These are phyloP conservation scores for Echinosophora koreensis DNA, from an alignment of 306 rosid genomes.

Conservation along the genomic window DNA sequence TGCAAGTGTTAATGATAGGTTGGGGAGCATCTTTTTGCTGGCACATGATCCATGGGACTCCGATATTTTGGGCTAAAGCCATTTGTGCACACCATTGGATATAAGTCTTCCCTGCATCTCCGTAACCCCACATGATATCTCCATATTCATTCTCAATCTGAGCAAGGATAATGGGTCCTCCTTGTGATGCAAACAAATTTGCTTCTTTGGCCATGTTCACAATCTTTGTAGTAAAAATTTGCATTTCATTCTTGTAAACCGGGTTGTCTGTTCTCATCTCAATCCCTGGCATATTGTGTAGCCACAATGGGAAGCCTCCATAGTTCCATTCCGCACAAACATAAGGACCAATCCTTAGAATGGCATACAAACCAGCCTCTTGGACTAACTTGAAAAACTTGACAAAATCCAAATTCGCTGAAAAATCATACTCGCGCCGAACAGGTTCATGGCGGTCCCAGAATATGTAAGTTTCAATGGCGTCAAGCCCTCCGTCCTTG, in stretches of 20 bases:
- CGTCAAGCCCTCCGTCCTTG: too few relatives aligned
- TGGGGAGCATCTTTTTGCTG: too few relatives aligned
- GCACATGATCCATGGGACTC: slow-evolving; percentile 48
- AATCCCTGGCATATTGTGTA: slow-evolving; percentile 37
- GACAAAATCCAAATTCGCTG: slow-evolving; percentile 43
- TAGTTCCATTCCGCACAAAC: slow-evolving; percentile 52
- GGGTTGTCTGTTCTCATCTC: slow-evolving; percentile 33
- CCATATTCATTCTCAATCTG: too few relatives aligned
- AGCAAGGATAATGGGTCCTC: slow-evolving; percentile 51
- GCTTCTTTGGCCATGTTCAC: slow-evolving; percentile 38
- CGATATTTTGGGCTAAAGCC: slow-evolving; percentile 28
- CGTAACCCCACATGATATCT: background rate
- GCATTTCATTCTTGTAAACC: slow-evolving; percentile 49
- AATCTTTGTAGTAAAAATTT: slow-evolving; percentile 39
- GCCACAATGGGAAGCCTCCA: slow-evolving; percentile 53
- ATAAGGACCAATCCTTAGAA: slow-evolving; percentile 47
- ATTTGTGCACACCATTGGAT: slow-evolving; percentile 46
- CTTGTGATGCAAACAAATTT: slow-evolving; percentile 45
- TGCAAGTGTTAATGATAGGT: too few relatives aligned
- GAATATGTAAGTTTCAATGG: too few relatives aligned
- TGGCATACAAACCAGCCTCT: slow-evolving; percentile 34
- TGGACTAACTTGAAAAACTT: slow-evolving; percentile 4
- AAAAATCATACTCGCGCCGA: slow-evolving; percentile 38
- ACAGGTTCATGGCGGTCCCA: slow-evolving; percentile 10
- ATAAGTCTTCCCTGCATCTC: slow-evolving; percentile 40